Evolutionary conservation across 176 grass and related monocot species (phyloP), one percentile per base, ranked within the genome.

Genomic region (Pontederia crassipes): DNA sequence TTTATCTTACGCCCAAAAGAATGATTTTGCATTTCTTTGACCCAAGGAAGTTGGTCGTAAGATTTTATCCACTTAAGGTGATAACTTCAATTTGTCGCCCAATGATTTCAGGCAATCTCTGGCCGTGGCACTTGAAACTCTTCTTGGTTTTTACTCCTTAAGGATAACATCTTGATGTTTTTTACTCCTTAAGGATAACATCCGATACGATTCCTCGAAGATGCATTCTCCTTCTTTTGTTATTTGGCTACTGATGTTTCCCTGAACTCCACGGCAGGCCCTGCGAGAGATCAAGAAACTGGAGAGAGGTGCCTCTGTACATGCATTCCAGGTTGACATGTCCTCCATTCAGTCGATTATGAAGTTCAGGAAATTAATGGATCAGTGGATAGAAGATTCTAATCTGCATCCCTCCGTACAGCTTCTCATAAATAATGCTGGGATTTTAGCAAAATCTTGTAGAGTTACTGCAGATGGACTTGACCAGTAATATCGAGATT

Each of bases 341-440:
- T 80, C 92, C 60, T 97, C 87, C 12, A 84, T 70, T 78, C 70
- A 57, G 59, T 97, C 92, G 14, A 84, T 97, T 62, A 83, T 82
- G 49, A 88, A 81, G 50, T 97, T 97, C 65, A 81, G 49, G 70
- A 52, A 47, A 74, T 73, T 46, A 6, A 17, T 97, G 46, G 85
- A 78, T 52, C 71, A 88, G 59, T 82, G 87, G 78, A 75, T 97
- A 66, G 64, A 32, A 18, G 64, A 83, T 55, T 80, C 54, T 52
- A 72, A 72, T 64, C 32, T 58, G 57, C 83, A 88, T 12, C 73
- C 70, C 49, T 80, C 81, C 11, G 82, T 97, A 68, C 92, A 97
- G 64, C 81, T 97, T 65, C 76, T 97, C 69, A 68, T 97, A 61
- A 97, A 97, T 61, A 91, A 88, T 83, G 92, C 92, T 57, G 92